Evolutionary conservation across 257 asterid genomes (phyloP), one percentile per base, ranked within the genome.

Genomic region (Perilla frutescens): DNA sequence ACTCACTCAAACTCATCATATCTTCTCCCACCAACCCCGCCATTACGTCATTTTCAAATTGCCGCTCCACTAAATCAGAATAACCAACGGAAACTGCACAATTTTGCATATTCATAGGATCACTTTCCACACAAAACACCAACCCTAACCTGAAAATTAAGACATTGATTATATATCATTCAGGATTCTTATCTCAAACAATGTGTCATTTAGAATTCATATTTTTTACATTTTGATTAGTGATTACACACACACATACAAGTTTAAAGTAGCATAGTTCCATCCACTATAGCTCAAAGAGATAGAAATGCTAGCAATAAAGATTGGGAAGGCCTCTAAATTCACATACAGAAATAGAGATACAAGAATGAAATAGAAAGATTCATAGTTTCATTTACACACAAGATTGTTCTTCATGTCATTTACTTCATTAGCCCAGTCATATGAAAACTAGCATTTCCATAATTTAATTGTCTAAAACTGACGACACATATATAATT

Each of bases 11-110:
- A 68, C 44, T 76, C 76, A 72, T 80, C 72, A 79, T 62, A 44
- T 75, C 68, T 65, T 85, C 90, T 5, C 84, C 86, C 4, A 68
- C 72, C 26, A 80, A 76, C 34, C 86, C 88, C 57, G 69, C 66
- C 81, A 79, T 70, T 31, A 65, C 65, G 31, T 77, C 84, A 48
- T 63, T 74, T 6, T 78, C 88, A 58, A 63, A 47, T 26, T 69
- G 85, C 71, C 69, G 8, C 29, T 67, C 74, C 37, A 66, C 20
- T 20, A 78, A 73, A 34, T 78, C 77, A 5, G 83, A 34, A 59
- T 76, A 81, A 45, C 60, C 65, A 15, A 63, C 67, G 31, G 87
- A 72, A 4, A 66, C 20, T 7, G 71, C n/a, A n/a, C n/a, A n/a
- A n/a, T n/a, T n/a, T n/a, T 81, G 79, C 79, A 81, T 62, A 39